Evolutionary conservation across 164 flowering plant genomes (phyloP).

Genomic region (Macadamia tetraphylla): DNA sequence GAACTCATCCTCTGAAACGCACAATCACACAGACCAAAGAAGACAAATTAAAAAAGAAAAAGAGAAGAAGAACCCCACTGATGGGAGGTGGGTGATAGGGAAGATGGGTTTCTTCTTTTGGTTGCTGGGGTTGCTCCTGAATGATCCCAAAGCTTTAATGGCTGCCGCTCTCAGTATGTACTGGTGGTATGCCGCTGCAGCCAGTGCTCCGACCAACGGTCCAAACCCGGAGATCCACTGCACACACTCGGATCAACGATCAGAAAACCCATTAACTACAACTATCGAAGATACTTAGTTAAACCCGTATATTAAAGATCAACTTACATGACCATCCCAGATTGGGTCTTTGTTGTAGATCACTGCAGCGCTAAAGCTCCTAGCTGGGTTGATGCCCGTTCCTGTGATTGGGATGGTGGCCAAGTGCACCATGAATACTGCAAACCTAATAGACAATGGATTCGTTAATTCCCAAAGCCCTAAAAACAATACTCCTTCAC

Average conservation of each 20-base stretch:
- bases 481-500: conserved; percentile 8
- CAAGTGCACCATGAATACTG: conserved; percentile 27
- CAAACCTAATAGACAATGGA: conserved; percentile 30
- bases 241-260: not conserved
- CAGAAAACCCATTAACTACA: not conserved
- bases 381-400: conserved; percentile 37
- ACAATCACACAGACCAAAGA: not conserved
- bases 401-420: conserved; percentile 32
- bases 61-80: not conserved
- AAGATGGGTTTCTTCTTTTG: not conserved
- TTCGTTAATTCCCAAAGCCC: conserved; percentile 25
- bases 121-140: conserved; percentile 50
- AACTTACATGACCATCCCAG: conserved; percentile 36
- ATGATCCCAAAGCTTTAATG: conserved; percentile 71
- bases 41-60: not conserved
- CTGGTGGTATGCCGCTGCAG: conserved; percentile 76
- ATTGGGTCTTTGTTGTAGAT: conserved; percentile 26
- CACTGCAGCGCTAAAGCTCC: conserved; percentile 44
- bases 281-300: not conserved
- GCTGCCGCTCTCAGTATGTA: conserved; percentile 76
- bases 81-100: not conserved
- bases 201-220: conserved; percentile 63
- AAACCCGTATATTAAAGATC: not conserved
- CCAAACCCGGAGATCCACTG: conserved; percentile 93
- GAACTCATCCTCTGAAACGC: not conserved